phyloP scores from a whole-genome alignment of 345 rosid species.

The Litchi chinensis region DNA sequence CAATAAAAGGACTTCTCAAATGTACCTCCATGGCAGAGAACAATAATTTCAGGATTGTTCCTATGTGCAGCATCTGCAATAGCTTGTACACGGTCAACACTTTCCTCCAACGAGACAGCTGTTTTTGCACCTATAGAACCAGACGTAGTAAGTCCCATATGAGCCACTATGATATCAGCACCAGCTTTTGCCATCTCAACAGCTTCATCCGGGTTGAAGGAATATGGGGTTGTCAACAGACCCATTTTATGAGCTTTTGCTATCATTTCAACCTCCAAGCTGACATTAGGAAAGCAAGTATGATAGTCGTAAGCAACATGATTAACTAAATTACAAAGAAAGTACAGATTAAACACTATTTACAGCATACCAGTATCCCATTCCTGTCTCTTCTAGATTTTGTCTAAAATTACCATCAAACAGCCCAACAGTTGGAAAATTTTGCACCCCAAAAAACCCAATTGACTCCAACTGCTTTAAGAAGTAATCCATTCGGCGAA shows the following conservation, averaged over 20 bases:
- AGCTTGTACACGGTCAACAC: slow-evolving; percentile 73
- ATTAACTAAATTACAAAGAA: slow-evolving; percentile 2
- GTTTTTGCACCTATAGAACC: slow-evolving; percentile 94
- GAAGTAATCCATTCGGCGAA: slow-evolving; percentile 83
- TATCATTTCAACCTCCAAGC: slow-evolving; percentile 91
- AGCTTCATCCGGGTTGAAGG: slow-evolving; percentile 74
- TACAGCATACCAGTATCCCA: slow-evolving; percentile 84
- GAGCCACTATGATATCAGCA: slow-evolving; percentile 94
- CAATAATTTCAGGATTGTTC: slow-evolving; percentile 61
- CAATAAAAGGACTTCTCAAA: neutral
- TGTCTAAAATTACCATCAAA: slow-evolving; percentile 93
- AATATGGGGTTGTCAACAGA: slow-evolving; percentile 88
- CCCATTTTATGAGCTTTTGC: slow-evolving; percentile 85
- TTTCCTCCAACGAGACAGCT: slow-evolving; percentile 74
- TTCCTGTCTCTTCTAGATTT: slow-evolving; percentile 97
- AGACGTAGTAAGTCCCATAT: slow-evolving; percentile 92
- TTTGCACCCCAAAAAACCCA: slow-evolving; percentile 91
- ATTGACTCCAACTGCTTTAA: slow-evolving; percentile 84
- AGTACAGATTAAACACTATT: slow-evolving; percentile 11
- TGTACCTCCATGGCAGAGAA: slow-evolving; percentile 93
- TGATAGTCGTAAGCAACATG: neutral
- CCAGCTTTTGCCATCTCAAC: slow-evolving; percentile 90
- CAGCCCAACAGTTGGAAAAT: slow-evolving; percentile 95
- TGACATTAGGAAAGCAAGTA: slow-evolving; percentile 28
- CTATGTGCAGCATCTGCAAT: slow-evolving; percentile 80